Evolutionary conservation across 345 rosid species (phyloP), one percentile per base, ranked within the genome.

Genomic region (Firmiana major): DNA sequence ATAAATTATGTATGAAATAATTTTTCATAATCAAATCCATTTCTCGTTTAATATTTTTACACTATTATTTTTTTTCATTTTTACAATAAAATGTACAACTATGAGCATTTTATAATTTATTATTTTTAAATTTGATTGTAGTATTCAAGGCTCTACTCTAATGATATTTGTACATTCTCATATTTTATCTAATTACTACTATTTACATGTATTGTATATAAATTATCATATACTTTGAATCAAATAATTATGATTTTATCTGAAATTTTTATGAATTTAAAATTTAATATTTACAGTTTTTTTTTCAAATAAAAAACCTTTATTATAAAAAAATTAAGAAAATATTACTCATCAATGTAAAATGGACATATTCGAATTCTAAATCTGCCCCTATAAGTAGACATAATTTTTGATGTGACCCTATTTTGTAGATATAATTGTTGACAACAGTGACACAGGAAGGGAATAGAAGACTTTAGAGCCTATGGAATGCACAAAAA

Each of bases 361-460:
- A 38, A 38, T 38, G 6, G 40, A 3, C 40, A 38, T 38, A 38
- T 24, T 48, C 34, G 49, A 22, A n/a, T 60, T 70, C 54, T 28
- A 71, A 78, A 49, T 15, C 12, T 70, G 26, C 49, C 73, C 82
- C 70, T 45, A 64, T 21, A 45, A 24, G 22, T 54, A 77, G 74
- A 40, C 63, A 55, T 65, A 77, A 73, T 67, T 48, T 36, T 15
- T 19, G 51, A 75, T 40, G 22, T 71, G 73, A 80, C 64, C 79
- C 71, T 63, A 55, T 36, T 63, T 43, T 28, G 22, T 70, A 75
- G 76, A 73, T 68, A 75, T 80, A 62, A 75, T 80, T 48, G 65
- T 63, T 70, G 58, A 71, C 71, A 76, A 80, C 77, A 77, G 76
- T 79, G 73, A 73, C 22, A 40, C 24, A 28, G 65, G 69, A 66